Evolutionary conservation across 305 asterid genomes (phyloP), one percentile per base, ranked within the genome.

Genomic region (Fraxinus sp.): DNA sequence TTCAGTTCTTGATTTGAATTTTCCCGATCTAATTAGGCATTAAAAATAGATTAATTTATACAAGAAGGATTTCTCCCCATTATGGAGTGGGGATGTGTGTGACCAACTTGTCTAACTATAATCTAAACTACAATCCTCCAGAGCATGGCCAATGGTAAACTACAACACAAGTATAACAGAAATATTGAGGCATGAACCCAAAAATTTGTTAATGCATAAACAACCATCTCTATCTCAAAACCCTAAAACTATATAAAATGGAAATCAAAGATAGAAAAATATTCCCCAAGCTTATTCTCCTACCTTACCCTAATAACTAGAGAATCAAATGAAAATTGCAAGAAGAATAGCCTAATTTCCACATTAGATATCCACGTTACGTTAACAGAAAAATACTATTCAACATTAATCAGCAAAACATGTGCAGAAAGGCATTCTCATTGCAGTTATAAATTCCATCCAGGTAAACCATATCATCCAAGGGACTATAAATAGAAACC

Each of bases 1-100:
- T 64, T 62, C 59, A 68, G 78, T 68, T 80, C 70, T 70, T 68
- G 49, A 32, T 71, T 80, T 43, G 52, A 80, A 68, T 71, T 18
- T 80, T 66, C 13, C 32, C 33, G 3, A 26, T 36, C 41, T 36
- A 36, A 36, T 36, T 36, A 7, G 41, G 41, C 41, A 36, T 36
- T 33, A 33, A 33, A 33, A 33, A 33, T 33, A n/a, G 35, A 78
- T 79, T 79, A 79, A 24, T 22, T 22, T 39, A 64, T 64, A 79
- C 18, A 0, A 22, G 77, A 79, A 79, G 66, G 11, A 62, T 59
- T 79, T 79, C 66, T 24, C 82, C 78, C 35, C 52, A 20, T 24
- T 64, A 64, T 64, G 33, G 13, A 59, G 24, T 64, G 35, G 26
- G 18, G 72, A 64, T 64, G 33, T 64, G 72, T 64, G 28, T 20